These are phyloP conservation scores for Coemansia sp. DNA, from an alignment of 192 early-diverging fungal genomes.

Conservation along the genomic window DNA sequence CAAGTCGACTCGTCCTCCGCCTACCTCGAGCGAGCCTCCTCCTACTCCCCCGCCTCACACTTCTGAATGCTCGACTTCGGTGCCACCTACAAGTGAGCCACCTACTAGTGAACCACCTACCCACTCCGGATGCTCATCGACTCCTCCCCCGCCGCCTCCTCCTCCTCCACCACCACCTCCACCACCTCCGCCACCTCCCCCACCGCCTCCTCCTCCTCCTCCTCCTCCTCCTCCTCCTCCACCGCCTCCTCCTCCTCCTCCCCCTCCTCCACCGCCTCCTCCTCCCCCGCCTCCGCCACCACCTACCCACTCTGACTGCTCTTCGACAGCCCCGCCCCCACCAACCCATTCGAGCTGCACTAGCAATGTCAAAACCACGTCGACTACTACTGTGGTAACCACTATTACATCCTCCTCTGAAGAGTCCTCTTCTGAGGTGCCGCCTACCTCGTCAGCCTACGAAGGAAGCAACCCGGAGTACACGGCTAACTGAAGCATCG, in stretches of 20 bases:
- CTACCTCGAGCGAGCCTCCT: background rate
- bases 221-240: background rate
- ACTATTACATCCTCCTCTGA: conserved; percentile 27
- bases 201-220: background rate
- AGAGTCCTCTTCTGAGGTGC: background rate
- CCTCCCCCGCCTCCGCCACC: conserved; percentile 15
- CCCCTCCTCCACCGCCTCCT: background rate
- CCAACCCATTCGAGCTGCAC: conserved; percentile 11
- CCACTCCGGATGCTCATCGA: conserved; percentile 11
- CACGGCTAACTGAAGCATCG: background rate
- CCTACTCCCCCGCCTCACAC: conserved; percentile 18
- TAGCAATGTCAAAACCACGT: conserved; percentile 11
- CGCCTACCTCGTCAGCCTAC: background rate
- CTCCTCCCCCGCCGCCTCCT: conserved; percentile 11
- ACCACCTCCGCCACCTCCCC: background rate
- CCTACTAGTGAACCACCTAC: conserved; percentile 7
- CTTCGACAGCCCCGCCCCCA: conserved; percentile 14
- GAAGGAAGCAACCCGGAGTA: conserved; percentile 8
- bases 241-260: background rate
- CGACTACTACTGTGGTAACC: conserved; percentile 42
- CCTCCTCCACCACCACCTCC: conserved; percentile 3
- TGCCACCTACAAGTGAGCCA: conserved; percentile 4
- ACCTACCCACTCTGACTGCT: conserved; percentile 9
- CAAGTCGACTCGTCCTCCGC: conserved; percentile 9
- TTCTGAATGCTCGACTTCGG: conserved; percentile 3